Base-by-base conservation (phyloP, 176 grass and related monocot genomes). In the Canna indica region DNA sequence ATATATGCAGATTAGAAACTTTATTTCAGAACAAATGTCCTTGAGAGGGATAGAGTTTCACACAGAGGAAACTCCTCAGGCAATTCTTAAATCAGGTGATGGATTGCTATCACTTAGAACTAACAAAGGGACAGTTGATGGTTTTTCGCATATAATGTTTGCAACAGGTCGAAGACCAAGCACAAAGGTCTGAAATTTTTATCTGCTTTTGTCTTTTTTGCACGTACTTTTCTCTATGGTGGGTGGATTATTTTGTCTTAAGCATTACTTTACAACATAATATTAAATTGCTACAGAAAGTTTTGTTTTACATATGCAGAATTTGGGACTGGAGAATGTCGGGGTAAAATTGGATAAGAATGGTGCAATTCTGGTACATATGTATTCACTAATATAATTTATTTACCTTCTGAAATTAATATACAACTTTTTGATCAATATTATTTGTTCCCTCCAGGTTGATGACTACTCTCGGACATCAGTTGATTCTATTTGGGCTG, bases 71-170 rank as follows among this genome's bases (percentile, higher is more conserved):
- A 72, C 79, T 77, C 85, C 85, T 77, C 88, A 85, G 69, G 82
- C 81, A 52, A 80, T 91, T 67, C 59, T 64, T 36, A 91, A 88
- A 80, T 79, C 82, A 80, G 75, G 81, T 47, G 76, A 91, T 78
- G 85, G 88, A 72, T 75, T 70, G 65, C 77, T 91, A 28, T 88
- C 88, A 77, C 61, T 91, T 50, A 85, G 87, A 79, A 88, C 88
- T 50, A 88, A 82, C 71, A 85, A 91, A 88, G 88, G 72, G 83
- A 88, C 79, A 70, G 46, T 87, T 72, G 79, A 83, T 69, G 88
- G 88, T 60, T 91, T 91, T 64, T 88, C 88, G 59, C 88, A 91
- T 66, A 72, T 91, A 76, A 91, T 91, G 88, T 88, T 91, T 77
- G 88, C 88, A 62, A 91, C 88, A 61, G 88, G 88, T 48, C 82